Evolutionary conservation across 2,329 filamentous ascomycete genomes (phyloP), one percentile per base, ranked within the genome.

Genomic region (Capronia epimyces): DNA sequence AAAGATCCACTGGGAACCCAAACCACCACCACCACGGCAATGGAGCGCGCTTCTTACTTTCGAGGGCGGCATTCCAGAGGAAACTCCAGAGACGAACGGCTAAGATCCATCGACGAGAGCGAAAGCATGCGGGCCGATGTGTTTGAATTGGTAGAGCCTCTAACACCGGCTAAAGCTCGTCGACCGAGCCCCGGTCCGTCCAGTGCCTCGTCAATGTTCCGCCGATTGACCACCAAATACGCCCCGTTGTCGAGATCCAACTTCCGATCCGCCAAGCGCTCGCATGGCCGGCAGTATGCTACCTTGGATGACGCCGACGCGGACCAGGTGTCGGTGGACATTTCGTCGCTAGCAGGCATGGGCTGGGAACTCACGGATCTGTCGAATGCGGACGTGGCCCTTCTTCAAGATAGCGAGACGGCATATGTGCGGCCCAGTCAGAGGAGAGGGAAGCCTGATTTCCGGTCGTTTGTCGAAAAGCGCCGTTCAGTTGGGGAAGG

Each of bases 341-440:
- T 63, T 12, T 60, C 60, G 6, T 60, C 60, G 9, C 52, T 63
- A 12, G 56, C 47, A 39, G 60, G 60, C 9, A 37, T 60, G 31
- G 60, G 58, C 3, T 60, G 56, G 49, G 59, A 63, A 43, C 46
- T 63, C 15, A 55, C 41, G 12, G 60, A 63, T 34, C 52, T 61
- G 44, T 52, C 55, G 8, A 50, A 49, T 10, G 13, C 36, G 16
- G 27, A 51, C 6, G 16, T 16, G 15, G 22, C 37, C 8, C 22
- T 25, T 9, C 40, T 53, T 3, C 40, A 47, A 31, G 46, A 55
- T 3, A 39, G 51, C 25, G 43, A 55, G 2, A 62, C 58, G 7
- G 52, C 43, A 16, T 62, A 59, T 45, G 50, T 49, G 10, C 24
- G 37, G 9, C 39, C 15, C 24, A 45, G 13, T 16, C 22, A 20